These are phyloP conservation scores for Megacollybia platyphylla DNA, from an alignment of 1,284 basidiomycete genomes.

Conservation along the genomic window DNA sequence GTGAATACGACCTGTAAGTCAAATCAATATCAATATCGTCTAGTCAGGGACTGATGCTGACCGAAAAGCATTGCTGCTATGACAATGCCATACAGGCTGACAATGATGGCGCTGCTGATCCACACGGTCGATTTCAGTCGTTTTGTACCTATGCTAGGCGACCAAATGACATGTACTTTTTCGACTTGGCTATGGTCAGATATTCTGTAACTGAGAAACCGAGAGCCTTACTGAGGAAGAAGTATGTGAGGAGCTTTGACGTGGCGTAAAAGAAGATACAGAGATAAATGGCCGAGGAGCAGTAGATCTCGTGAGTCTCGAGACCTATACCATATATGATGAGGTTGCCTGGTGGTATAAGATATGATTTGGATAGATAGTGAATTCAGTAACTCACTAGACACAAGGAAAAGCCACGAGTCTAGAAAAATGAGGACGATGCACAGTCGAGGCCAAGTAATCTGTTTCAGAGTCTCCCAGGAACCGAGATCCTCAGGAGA, in stretches of 20 bases:
- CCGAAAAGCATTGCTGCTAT: slow-evolving; percentile 17
- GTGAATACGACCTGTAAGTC: slow-evolving; percentile 18
- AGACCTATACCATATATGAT: slow-evolving; percentile 21
- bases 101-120: slow-evolving; percentile 14
- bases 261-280: slow-evolving; percentile 21
- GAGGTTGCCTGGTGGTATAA: slow-evolving; percentile 14
- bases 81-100: slow-evolving; percentile 16
- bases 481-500: slow-evolving; percentile 11
- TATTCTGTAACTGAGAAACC: background rate
- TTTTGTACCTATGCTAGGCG: slow-evolving; percentile 10
- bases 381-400: slow-evolving; percentile 13
- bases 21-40: background rate
- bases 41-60: slow-evolving; percentile 7
- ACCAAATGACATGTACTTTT: slow-evolving; percentile 23
- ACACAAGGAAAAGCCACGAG: slow-evolving; percentile 21
- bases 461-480: slow-evolving; percentile 11
- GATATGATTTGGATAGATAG: background rate
- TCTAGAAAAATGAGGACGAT: slow-evolving; percentile 19
- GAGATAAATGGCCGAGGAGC: slow-evolving; percentile 18
- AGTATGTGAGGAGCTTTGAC: slow-evolving; percentile 15
- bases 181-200: slow-evolving; percentile 12
- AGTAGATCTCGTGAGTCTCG: slow-evolving; percentile 14
- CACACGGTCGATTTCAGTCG: slow-evolving; percentile 19
- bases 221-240: background rate
- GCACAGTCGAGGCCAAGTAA: slow-evolving; percentile 18